Conservation (phyloP, 306 rosid genomes). For the Rosa persica region DNA sequence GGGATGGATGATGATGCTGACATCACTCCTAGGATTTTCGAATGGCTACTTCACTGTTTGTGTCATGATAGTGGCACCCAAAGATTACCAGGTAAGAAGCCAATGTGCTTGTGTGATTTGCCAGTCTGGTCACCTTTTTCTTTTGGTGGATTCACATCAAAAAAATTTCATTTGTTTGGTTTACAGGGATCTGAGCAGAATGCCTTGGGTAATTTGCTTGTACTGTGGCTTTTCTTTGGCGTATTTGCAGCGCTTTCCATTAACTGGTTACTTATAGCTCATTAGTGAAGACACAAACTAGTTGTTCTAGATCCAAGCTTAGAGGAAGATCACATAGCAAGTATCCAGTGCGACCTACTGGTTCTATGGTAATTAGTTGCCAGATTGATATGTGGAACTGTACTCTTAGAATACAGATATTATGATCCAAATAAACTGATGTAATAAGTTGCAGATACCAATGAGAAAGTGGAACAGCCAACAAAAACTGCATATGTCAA, state of each 20-base stretch:
- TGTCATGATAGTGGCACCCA: slow-evolving; percentile 70
- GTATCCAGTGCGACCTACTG: not conserved
- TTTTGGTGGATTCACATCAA: not conserved
- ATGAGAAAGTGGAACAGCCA: no score
- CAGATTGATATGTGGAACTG: no score
- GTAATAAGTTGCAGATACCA: no score
- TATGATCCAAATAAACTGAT: not conserved
- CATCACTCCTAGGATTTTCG: slow-evolving; percentile 55
- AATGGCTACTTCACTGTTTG: slow-evolving; percentile 83
- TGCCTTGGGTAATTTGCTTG: slow-evolving; percentile 82
- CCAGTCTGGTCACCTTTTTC: not conserved
- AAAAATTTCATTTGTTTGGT: not conserved
- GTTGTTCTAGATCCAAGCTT: not conserved
- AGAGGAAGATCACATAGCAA: not conserved
- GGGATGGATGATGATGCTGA: slow-evolving; percentile 78
- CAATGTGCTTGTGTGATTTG: not conserved
- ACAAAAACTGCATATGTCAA: not conserved
- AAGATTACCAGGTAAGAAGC: slow-evolving; percentile 62
- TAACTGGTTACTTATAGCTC: slow-evolving; percentile 66
- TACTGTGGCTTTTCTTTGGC: slow-evolving; percentile 48
- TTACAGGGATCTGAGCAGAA: slow-evolving; percentile 89
- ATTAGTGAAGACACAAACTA: not conserved
- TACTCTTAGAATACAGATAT: not conserved
- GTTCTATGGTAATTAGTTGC: not conserved
- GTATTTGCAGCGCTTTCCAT: slow-evolving; percentile 60